Percentiles rank a stretch among this genome's conserved stretches.
Evolutionary conservation across 2,329 filamentous ascomycete species (phyloP).

Genomic region (Colletotrichum horii): DNA sequence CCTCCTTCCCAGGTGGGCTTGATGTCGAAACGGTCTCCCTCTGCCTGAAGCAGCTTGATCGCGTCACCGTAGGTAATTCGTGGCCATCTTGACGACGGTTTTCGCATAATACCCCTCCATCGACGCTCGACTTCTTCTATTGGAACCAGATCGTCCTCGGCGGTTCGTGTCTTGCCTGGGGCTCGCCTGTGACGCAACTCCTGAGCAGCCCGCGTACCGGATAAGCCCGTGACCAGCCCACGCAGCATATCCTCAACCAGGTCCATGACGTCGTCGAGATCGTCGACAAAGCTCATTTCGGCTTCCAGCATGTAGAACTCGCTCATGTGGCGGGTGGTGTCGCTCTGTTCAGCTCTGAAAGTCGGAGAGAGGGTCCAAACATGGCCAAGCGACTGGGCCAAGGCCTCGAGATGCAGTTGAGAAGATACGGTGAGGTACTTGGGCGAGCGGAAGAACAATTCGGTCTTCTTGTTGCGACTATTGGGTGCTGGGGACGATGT

Average conservation of each 20-base stretch:
- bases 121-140: slow-evolving; percentile 64
- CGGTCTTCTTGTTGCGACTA: slow-evolving; percentile 39
- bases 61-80: slow-evolving; percentile 84
- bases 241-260: slow-evolving; percentile 82
- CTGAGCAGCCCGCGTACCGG: slow-evolving; percentile 43
- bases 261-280: slow-evolving; percentile 75
- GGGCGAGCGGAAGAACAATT: slow-evolving; percentile 79
- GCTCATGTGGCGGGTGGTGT: slow-evolving; percentile 91
- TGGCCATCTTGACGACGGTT: slow-evolving; percentile 64
- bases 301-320: slow-evolving; percentile 99
- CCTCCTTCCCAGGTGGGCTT: slow-evolving; percentile 74
- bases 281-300: slow-evolving; percentile 80
- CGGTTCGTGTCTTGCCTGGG: slow-evolving; percentile 22
- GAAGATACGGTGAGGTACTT: slow-evolving; percentile 97
- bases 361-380: slow-evolving; percentile 96
- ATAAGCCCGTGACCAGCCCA: slow-evolving; percentile 46
- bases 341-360: slow-evolving; percentile 91
- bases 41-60: slow-evolving; percentile 69
- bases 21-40: slow-evolving; percentile 69
- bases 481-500: slow-evolving; percentile 30
- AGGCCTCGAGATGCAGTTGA: slow-evolving; percentile 91
- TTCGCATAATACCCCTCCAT: slow-evolving; percentile 71
- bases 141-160: slow-evolving; percentile 44
- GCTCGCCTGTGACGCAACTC: slow-evolving; percentile 42
- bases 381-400: slow-evolving; percentile 84